Percentiles rank a stretch among this genome's conserved stretches.
phyloP scores from a whole-genome alignment of 306 rosid species.

The Sicyos baderoa region DNA sequence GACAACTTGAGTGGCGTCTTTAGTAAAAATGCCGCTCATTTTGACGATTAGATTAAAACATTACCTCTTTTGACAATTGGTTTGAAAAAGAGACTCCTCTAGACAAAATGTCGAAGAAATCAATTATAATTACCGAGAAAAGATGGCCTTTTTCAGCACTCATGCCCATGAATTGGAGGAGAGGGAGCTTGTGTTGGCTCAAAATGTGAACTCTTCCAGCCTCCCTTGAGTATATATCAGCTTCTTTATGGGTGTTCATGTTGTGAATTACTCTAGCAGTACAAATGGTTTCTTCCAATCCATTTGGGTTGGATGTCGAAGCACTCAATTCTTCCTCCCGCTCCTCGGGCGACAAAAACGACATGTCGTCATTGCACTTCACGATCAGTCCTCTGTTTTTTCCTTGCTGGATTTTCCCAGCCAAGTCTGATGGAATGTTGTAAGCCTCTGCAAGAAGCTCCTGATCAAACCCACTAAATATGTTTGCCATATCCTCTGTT shows the following conservation, averaged over 20 bases:
- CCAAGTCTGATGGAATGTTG: conserved; percentile 17
- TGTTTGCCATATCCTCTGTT: background rate
- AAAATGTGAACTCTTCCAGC: conserved; percentile 22
- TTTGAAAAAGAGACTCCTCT: too few relatives aligned
- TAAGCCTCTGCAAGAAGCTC: conserved; percentile 24
- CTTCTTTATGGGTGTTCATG: conserved; percentile 18
- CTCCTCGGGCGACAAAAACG: conserved; percentile 16
- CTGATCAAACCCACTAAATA: conserved; percentile 7
- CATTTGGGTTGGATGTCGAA: background rate
- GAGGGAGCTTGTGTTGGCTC: conserved; percentile 22
- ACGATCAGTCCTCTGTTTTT: conserved; percentile 13
- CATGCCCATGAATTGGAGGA: conserved; percentile 17
- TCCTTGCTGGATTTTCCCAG: conserved; percentile 9
- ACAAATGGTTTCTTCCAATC: conserved; percentile 24
- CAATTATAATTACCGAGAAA: conserved; percentile 2
- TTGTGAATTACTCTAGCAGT: conserved; percentile 16
- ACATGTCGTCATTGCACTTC: conserved; percentile 18
- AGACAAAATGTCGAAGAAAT: too few relatives aligned
- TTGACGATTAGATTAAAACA: too few relatives aligned
- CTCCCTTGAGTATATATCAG: conserved; percentile 17
- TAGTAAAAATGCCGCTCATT: too few relatives aligned
- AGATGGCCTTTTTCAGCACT: conserved; percentile 27
- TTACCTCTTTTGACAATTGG: too few relatives aligned
- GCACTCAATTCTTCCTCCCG: conserved; percentile 7
- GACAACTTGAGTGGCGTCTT: too few relatives aligned